A percentile compares a stretch with the other conserved stretches of the same genome.
These are phyloP conservation scores for Ceratocystis alfenasii DNA, from an alignment of 2,329 filamentous ascomycete genomes.

Conservation along the genomic window DNA sequence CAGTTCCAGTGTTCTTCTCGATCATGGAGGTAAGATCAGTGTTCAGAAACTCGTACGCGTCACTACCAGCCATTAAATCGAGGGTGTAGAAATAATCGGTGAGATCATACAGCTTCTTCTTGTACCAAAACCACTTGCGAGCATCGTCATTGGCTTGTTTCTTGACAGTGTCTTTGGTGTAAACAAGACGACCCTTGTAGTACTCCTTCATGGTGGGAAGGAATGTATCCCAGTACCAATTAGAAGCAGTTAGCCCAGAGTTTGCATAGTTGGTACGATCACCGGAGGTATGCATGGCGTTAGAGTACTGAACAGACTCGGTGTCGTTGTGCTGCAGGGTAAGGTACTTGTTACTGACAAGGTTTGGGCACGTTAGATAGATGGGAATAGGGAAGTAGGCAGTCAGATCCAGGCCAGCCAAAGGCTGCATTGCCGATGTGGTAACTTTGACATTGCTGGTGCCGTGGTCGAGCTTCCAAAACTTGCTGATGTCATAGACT, in stretches of 20 bases:
- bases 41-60: constrained; percentile 61
- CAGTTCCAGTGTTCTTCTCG: constrained; percentile 61
- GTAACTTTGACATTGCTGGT: constrained; percentile 53
- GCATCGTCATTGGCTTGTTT: constrained; percentile 53
- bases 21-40: constrained; percentile 53
- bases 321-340: constrained; percentile 55
- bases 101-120: constrained; percentile 70
- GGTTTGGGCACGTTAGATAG: constrained; percentile 56
- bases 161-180: constrained; percentile 46
- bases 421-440: constrained; percentile 56
- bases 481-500: constrained; percentile 86
- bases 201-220: constrained; percentile 69
- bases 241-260: constrained; percentile 46
- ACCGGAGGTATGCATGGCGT: constrained; percentile 61
- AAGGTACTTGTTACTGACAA: constrained; percentile 50
- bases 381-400: constrained; percentile 78
- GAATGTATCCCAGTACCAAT: constrained; percentile 72
- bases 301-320: constrained; percentile 32
- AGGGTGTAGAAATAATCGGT: constrained; percentile 82
- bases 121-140: constrained; percentile 69
- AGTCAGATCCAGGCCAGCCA: constrained; percentile 68
- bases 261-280: constrained; percentile 41
- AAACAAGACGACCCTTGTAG: constrained; percentile 79
- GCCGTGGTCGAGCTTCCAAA: constrained; percentile 76
- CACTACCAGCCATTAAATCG: constrained; percentile 42